Evolutionary conservation across 371 early-diverging fungal genomes (phyloP).

Genomic region (Encephalitozoon intestinalis): DNA sequence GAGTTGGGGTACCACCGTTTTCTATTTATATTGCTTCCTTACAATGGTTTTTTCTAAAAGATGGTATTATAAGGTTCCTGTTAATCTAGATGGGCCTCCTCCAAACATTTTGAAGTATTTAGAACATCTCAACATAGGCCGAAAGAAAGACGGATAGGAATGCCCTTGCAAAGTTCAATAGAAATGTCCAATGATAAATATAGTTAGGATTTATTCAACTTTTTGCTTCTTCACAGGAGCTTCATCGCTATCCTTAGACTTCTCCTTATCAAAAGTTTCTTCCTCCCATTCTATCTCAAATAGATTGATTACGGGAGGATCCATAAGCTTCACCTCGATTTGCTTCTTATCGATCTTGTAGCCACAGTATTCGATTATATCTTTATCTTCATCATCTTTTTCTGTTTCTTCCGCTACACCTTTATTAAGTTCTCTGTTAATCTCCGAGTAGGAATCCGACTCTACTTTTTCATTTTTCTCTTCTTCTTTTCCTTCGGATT

Average conservation of each 20-base stretch:
- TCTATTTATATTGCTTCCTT: background rate
- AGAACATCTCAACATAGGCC: background rate
- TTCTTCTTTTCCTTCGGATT: background rate
- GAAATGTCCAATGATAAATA: background rate
- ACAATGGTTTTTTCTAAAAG: background rate
- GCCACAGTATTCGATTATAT: conserved; percentile 38
- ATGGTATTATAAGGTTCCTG: conserved; percentile 1
- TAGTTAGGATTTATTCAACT: conserved; percentile 3
- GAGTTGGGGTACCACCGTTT: background rate
- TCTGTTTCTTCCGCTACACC: conserved; percentile 10
- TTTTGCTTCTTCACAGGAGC: background rate
- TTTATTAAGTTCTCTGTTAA: conserved; percentile 24
- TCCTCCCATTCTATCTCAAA: conserved; percentile 52
- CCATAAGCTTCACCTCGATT: conserved; percentile 45
- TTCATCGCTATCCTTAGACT: background rate
- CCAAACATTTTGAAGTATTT: background rate
- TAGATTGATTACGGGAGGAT: conserved; percentile 49
- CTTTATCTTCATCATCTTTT: conserved; percentile 1
- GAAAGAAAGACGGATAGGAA: background rate
- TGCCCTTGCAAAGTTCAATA: background rate
- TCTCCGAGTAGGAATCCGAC: conserved; percentile 2
- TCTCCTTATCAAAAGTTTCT: background rate
- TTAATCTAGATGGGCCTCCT: background rate
- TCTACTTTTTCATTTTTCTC: conserved; percentile 36
- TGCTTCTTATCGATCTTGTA: conserved; percentile 42